Evolutionary conservation across 805 yeast genomes (phyloP), one percentile per base, ranked within the genome.

Genomic region (Teunomyces barrocoloradensis): DNA sequence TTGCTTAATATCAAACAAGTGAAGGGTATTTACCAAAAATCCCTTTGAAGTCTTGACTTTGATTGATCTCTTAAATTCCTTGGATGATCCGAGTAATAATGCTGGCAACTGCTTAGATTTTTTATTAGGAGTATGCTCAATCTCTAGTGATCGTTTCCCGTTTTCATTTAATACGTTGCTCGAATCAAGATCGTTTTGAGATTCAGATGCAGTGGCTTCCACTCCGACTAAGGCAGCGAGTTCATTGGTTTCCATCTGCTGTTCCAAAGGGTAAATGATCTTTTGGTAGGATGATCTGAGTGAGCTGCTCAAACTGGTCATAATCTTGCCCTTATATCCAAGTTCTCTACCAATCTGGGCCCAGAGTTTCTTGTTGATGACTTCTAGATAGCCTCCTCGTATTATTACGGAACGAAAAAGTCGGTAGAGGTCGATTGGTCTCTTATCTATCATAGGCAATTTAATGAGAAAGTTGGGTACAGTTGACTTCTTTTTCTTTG

Each of bases 301-400:
- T 1, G 89, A 78, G 12, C 89, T 78, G 11, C 89, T 82, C 39
- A 86, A 63, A 10, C 89, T 83, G 28, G 87, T 82, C 79, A 84
- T 82, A 44, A 83, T 81, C 54, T 81, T 77, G 2, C 89, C 89
- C 28, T 81, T 77, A 60, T 83, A 86, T 0, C 96, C 95, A 43
- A 89, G 66, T 55, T 87, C 96, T 46, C 90, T 73, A 11, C 92
- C 92, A 7, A 89, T 78, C 58, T 86, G 89, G 1, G 89, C 89
- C 96, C 96, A 89, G 40, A 80, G 70, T 57, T 86, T 85, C 47
- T 77, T 77, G 46, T 75, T 64, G 40, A 85, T 78, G n/a, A 88
- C 90, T 9, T 65, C 72, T 9, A 73, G 71, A 59, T 74, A 82
- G 0, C 95, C 95, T 15, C 94, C 94, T 50, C 85, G 70, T 13